Evolutionary conservation across 108 stramenopile genomes (phyloP), one percentile per base, ranked within the genome.

Genomic region (Cylindrotheca fusiformis): DNA sequence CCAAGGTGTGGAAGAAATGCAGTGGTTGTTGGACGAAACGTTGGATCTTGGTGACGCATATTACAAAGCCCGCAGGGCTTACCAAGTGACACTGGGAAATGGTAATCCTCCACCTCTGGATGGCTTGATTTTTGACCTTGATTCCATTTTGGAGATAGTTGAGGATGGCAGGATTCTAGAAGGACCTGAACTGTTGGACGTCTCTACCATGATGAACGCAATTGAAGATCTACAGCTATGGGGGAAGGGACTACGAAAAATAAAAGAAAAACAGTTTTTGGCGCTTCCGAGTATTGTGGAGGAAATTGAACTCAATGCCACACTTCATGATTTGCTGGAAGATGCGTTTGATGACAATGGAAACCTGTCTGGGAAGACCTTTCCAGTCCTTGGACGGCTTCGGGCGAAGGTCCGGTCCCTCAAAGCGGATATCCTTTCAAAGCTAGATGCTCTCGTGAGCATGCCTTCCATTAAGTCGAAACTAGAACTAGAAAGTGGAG

Each of bases 401-500:
- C 81, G 90, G 32, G 75, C 75, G 23, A 65, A 80, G 55, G 60
- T 92, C 6, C 68, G 78, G 26, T 51, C 81, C 12, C 47, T 85
- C 17, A 77, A 79, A 74, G 63, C 67, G 18, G 78, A 82, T 49
- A 85, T 92, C 44, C 51, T 92, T n/a, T 32, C 54, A 63, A 69
- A 79, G 23, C 68, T 92, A 23, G 75, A 92, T 24, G 71, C 60
- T 14, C 55, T 91, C 3, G 48, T 88, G 18, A 48, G 74, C 12
- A 56, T 67, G 26, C 86, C 87, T 8, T 84, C 82, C 22, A 75
- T 87, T 28, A 63, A 74, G 60, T 47, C 66, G n/a, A 92, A 92
- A 47, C 59, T 92, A n/a, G 80, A 86, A 1, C 28, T 85, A 36
- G 87, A 92, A 64, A 79, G 79, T 33, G 90, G 90, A 27, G 90